A percentile compares a stretch with the other conserved stretches of the same genome.
phyloP scores from a whole-genome alignment of 1,284 basidiomycete genomes.

The Puccinia coronata region DNA sequence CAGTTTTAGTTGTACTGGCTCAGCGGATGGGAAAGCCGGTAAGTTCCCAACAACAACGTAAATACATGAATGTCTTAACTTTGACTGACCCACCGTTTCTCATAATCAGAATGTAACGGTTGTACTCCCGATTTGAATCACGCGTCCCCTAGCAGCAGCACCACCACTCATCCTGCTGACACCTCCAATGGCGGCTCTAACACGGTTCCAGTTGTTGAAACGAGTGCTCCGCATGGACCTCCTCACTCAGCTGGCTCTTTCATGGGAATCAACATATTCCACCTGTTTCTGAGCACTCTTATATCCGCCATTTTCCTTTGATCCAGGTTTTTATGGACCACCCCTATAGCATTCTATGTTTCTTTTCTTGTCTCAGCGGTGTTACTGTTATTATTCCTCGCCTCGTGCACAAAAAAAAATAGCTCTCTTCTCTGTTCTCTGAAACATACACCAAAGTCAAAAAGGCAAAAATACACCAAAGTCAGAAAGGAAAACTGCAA shows the following conservation, averaged over 20 bases:
- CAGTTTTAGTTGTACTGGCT: not conserved
- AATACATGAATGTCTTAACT: not conserved
- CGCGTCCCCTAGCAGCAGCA: not conserved
- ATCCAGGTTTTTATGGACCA: not conserved
- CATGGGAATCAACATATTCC: not conserved
- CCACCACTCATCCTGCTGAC: not conserved
- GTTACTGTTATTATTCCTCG: too few relatives aligned
- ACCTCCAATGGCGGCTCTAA: not conserved
- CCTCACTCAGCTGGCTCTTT: not conserved
- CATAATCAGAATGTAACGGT: constrained; percentile 5
- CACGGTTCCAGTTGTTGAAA: not conserved
- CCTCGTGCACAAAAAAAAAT: too few relatives aligned
- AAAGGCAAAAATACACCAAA: too few relatives aligned
- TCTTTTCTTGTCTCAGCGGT: too few relatives aligned
- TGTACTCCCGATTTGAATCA: not conserved
- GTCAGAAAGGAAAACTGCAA: too few relatives aligned
- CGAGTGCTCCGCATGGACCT: not conserved
- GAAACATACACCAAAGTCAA: too few relatives aligned
- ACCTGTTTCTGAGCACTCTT: not conserved
- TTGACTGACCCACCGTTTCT: not conserved
- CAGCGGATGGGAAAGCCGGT: not conserved
- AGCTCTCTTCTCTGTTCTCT: too few relatives aligned
- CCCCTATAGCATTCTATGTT: not conserved
- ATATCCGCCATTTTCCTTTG: not conserved
- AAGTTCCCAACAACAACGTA: not conserved